Base-by-base conservation (phyloP, 2,329 filamentous ascomycete genomes). In the Pezicula neosporulosa region DNA sequence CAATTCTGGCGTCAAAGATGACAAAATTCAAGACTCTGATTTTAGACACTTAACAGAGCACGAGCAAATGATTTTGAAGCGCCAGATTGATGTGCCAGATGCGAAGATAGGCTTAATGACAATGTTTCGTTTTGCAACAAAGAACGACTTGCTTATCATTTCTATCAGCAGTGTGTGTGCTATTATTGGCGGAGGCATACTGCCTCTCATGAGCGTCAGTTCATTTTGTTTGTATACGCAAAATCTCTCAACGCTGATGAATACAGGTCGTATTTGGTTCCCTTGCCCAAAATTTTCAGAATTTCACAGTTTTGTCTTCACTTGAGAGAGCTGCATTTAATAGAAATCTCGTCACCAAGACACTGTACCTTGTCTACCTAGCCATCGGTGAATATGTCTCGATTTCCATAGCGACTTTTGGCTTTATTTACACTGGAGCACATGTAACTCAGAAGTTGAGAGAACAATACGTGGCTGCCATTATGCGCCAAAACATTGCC, bases 201-300 rank as follows among this genome's bases (percentile, higher is more conserved):
- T 85, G 56, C 82, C 82, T 2, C 62, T 83, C 41, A 60, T 60
- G 64, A 71, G 46, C 0, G 77, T 96, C 94, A 95, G 72, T 90
- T 87, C 8, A 42, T 16, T 42, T 19, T n/a, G 38, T 94, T 91
- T 3, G 91, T 92, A 0, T 74, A 96, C 4, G 91, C 96, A 4
- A 91, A 90, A 48, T 88, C 90, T 1, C 96, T 90, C 9, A 92
- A 90, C 5, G 93, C 87, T 33, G 91, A 92, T 46, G 96, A 96
- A 71, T 90, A 86, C 59, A 97, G 92, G 0, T 90, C 55, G 72
- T 94, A 37, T 94, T 94, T 61, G 89, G 89, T 52, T 80, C 82
- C 47, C 76, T 94, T 27, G 82, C 90, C 52, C 80, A 80, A 6
- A 80, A 77, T n/a, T 55, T 55, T 48, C 35, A 37, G 35, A 37